Base-by-base conservation (phyloP, 345 rosid species). In the Punica granatum region DNA sequence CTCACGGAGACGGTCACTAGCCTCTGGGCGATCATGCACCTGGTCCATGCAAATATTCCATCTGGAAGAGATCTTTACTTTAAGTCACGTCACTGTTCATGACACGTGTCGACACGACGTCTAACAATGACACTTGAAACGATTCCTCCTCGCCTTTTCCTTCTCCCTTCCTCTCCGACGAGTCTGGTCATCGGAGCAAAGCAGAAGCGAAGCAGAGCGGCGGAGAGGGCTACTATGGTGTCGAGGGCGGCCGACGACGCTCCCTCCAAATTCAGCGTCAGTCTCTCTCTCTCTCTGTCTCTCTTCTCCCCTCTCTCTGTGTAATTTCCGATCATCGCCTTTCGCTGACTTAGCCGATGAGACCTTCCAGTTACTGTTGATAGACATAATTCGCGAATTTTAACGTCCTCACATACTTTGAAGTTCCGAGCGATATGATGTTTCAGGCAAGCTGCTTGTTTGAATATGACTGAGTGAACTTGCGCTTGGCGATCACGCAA, bases 161-260 rank as follows among this genome's bases (percentile, higher is more conserved):
- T 37, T 37, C 11, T 11, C 6, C 31, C 31, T 26, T 56, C 61
- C 19, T 13, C 61, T 56, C 61, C 61, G 33, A 0, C 18, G 34
- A 26, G 61, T 14, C 32, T 30, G n/a, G 41, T 11, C 41, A 37
- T n/a, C 58, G 13, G 58, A 51, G 58, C 30, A 23, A n/a, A 51
- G 28, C 2, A 14, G 61, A 28, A 28, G 61, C 60, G 10, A 5
- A 56, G 61, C 61, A 26, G 34, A 56, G 61, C 32, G 26, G 33
- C 34, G 15, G 61, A 56, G 42, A 25, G 43, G 18, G 31, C 48
- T 15, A 67, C 46, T 13, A 84, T 84, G 88, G 83, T 68, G 66
- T 81, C 83, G 67, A 79, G 66, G 71, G 80, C 82, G 44, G 63
- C 71, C 76, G 85, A 77, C 30, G 70, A 76, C 67, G 69, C 79